These are phyloP conservation scores for Lepidium sativum DNA, from an alignment of 345 rosid genomes.

Conservation along the genomic window DNA sequence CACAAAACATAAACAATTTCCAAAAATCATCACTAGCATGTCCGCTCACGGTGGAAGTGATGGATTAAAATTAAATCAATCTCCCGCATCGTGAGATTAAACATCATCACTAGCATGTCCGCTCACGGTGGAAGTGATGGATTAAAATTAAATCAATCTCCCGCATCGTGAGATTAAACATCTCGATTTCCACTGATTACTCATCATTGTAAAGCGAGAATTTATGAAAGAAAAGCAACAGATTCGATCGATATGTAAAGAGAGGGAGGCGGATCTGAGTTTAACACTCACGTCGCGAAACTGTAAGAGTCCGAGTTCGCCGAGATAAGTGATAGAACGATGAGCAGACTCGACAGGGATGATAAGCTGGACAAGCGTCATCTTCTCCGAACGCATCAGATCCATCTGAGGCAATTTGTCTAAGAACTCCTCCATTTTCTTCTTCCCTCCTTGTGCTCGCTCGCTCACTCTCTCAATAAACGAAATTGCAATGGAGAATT, in stretches of 20 bases:
- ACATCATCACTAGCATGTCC: conserved; percentile 17
- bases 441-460: neutral
- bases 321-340: conserved; percentile 75
- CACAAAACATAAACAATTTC: conserved; percentile 7
- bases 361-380: conserved; percentile 89
- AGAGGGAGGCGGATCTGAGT: conserved; percentile 38
- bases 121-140: neutral
- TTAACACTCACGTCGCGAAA: conserved; percentile 61
- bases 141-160: neutral
- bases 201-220: neutral
- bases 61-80: neutral
- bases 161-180: conserved; percentile 14
- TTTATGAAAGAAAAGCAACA: neutral
- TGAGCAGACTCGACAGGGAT: conserved; percentile 89
- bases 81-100: too few species aligned
- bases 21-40: conserved; percentile 15
- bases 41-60: conserved; percentile 2
- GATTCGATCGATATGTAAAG: conserved; percentile 4
- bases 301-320: conserved; percentile 75
- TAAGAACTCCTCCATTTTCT: conserved; percentile 45
- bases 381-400: conserved; percentile 98
- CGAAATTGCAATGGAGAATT: conserved; percentile 7
- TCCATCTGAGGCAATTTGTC: conserved; percentile 83
- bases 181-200: neutral
- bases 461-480: conserved; percentile 21